Base-by-base conservation (phyloP, 345 rosid species). In the Linum tenue region DNA sequence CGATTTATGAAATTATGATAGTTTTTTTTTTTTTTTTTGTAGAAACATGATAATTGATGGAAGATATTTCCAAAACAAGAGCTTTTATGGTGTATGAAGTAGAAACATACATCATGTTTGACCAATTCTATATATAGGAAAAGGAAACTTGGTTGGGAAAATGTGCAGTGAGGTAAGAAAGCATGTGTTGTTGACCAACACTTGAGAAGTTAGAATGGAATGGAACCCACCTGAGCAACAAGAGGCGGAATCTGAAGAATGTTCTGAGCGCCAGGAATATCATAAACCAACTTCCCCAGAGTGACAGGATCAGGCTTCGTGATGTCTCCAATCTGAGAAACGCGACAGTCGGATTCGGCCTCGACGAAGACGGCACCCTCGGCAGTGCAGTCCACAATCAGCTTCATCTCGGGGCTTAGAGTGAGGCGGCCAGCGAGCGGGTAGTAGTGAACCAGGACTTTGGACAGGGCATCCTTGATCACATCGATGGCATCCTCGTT, bases 291-390 rank as follows among this genome's bases (percentile, higher is more conserved):
- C 83, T 89, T 89, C 50, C 88, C 88, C 71, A 92, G 95, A 48
- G 76, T 76, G 38, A 65, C 77, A 42, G 96, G 96, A 36, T 89
- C 85, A 56, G 83, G 85, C 69, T 77, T 86, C 22, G 89, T 75
- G 48, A 74, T 81, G 58, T 86, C 83, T 12, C 82, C 87, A 0
- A 89, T 76, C 39, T 75, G 84, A 16, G 76, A 78, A 1, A 92
- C 67, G 2, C 71, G 65, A 65, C 84, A 86, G 56, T 82, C 75
- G 1, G 96, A 84, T 67, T 87, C 91, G 64, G 95, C 95, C 72
- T 87, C 96, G 14, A 92, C 91, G 58, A 92, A 84, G 56, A 92
- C 87, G 55, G 86, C 92, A 58, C 98, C 98, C 31, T 92, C 91
- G 17, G 84, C 91, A 0, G 84, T 82, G 77, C 98, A 87, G 67